A percentile compares a stretch with the other conserved stretches of the same genome.
These are phyloP conservation scores for Ananas comosus DNA, from an alignment of 176 grass and related monocot species.

Conservation along the genomic window DNA sequence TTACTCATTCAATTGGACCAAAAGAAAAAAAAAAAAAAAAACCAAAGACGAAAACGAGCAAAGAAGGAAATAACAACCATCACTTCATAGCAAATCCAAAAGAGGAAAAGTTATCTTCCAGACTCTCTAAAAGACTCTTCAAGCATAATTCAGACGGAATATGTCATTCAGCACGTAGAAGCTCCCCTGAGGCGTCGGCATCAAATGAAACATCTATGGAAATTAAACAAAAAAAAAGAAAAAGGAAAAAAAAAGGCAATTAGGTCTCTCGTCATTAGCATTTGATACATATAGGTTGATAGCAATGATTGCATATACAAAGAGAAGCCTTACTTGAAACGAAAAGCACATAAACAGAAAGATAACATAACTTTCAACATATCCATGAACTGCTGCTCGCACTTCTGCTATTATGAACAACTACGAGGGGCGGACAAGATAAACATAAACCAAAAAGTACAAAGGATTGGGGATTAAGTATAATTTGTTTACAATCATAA, in stretches of 20 bases:
- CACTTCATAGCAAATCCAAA: not conserved
- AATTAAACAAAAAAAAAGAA: not conserved
- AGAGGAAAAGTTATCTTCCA: not conserved
- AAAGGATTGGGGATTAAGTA: no score
- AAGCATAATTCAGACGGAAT: conserved; percentile 66
- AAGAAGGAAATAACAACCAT: not conserved
- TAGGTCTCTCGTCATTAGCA: not conserved
- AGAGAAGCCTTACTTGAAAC: no score
- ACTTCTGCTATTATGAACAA: no score
- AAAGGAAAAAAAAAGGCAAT: not conserved
- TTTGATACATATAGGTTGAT: no score
- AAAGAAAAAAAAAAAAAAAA: not conserved
- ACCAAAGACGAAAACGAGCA: not conserved
- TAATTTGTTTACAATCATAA: no score
- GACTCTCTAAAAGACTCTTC: not conserved
- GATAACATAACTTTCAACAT: no score
- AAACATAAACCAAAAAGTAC: no score
- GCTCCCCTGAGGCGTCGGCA: conserved; percentile 24
- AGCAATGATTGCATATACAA: no score
- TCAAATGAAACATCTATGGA: conserved; percentile 53
- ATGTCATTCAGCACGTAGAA: conserved; percentile 65
- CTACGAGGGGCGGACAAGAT: no score
- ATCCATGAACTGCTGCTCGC: no score
- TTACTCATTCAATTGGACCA: not conserved
- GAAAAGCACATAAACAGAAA: no score